Evolutionary conservation across 2,329 filamentous ascomycete genomes (phyloP).

Genomic region (Colletotrichum abscissum): DNA sequence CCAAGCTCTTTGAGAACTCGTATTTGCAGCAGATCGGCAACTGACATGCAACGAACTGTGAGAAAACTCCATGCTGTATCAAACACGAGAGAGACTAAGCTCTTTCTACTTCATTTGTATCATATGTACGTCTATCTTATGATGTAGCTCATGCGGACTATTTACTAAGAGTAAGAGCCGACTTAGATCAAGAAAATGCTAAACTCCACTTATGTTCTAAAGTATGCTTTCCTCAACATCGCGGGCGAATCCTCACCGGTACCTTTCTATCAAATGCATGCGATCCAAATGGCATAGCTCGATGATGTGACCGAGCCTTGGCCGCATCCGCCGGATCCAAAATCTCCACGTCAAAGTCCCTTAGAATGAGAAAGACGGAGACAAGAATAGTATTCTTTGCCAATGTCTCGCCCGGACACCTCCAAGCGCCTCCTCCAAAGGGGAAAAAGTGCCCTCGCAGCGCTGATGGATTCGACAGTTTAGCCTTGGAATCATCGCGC

Average conservation of each 20-base stretch:
- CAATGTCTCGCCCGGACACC: constrained; percentile 25
- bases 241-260: not conserved
- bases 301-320: not conserved
- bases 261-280: constrained; percentile 19
- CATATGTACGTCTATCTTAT: not conserved
- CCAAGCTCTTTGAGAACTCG: not conserved
- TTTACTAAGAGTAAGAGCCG: not conserved
- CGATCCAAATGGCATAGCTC: constrained; percentile 22
- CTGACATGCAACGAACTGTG: too few relatives aligned
- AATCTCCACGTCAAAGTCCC: constrained; percentile 12
- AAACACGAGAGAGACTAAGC: not conserved
- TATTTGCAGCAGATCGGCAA: not conserved
- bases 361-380: not conserved
- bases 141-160: too few relatives aligned
- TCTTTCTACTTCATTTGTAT: not conserved
- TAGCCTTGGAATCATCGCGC: constrained; percentile 8
- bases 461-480: not conserved
- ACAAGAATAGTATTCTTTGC: constrained; percentile 23
- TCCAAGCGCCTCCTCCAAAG: constrained; percentile 28
- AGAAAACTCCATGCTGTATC: not conserved
- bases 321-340: not conserved
- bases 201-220: not conserved
- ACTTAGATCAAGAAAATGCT: not conserved
- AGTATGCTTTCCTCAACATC: not conserved
- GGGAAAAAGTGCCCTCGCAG: constrained; percentile 25